phyloP scores from a whole-genome alignment of 1,139 yeast species.

The Pichia kudriavzevii region DNA sequence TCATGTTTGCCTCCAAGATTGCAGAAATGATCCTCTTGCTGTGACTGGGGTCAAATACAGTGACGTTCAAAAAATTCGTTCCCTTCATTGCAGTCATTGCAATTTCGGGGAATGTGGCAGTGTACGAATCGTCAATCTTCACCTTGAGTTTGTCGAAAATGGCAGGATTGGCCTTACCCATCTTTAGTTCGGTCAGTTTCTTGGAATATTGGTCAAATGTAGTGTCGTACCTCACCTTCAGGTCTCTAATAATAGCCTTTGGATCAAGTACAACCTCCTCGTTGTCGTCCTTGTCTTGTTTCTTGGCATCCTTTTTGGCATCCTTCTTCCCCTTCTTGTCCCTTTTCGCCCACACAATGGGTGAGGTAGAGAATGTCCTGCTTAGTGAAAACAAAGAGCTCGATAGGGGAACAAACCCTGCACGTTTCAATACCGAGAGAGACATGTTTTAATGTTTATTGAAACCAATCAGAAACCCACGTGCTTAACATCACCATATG shows the following conservation, averaged over 20 bases:
- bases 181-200: slow-evolving; percentile 51
- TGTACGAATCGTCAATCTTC: slow-evolving; percentile 37
- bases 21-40: slow-evolving; percentile 63
- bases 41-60: slow-evolving; percentile 77
- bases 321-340: slow-evolving; percentile 15
- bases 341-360: slow-evolving; percentile 11
- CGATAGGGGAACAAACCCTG: too few species aligned
- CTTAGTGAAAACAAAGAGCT: too few species aligned
- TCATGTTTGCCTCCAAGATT: slow-evolving; percentile 59
- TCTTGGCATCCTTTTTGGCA: slow-evolving; percentile 8
- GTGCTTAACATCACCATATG: too few species aligned
- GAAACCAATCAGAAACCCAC: too few species aligned
- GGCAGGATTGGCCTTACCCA: slow-evolving; percentile 60
- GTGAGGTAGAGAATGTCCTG: slow-evolving; percentile 10
- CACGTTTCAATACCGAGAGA: too few species aligned
- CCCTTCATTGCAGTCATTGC: slow-evolving; percentile 78
- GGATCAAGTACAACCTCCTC: slow-evolving; percentile 26
- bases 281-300: slow-evolving; percentile 11
- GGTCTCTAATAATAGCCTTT: slow-evolving; percentile 30
- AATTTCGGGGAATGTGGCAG: slow-evolving; percentile 47
- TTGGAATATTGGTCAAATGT: slow-evolving; percentile 49
- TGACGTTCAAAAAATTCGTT: slow-evolving; percentile 45
- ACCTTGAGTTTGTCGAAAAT: slow-evolving; percentile 58
- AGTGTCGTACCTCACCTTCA: slow-evolving; percentile 40
- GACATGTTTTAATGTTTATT: too few species aligned